phyloP scores from a whole-genome alignment of 2,329 filamentous ascomycete genomes.

The Helotiales sp. region DNA sequence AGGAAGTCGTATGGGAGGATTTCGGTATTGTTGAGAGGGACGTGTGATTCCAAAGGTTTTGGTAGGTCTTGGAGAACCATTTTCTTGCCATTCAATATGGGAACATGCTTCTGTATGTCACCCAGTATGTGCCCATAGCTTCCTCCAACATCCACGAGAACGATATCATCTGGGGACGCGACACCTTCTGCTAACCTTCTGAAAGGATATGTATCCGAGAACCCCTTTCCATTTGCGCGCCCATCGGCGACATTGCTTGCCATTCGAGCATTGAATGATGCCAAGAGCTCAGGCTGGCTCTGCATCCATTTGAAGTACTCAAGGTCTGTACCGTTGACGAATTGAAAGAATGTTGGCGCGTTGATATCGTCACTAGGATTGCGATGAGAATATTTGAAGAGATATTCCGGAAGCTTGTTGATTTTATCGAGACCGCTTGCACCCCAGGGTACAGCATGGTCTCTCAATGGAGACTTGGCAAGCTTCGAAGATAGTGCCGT shows the following conservation, averaged over 20 bases:
- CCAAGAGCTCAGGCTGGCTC: not conserved
- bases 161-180: not conserved
- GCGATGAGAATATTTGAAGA: not conserved
- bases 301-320: constrained; percentile 8
- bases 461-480: not conserved
- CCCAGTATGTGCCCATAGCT: constrained; percentile 11
- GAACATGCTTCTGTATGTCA: constrained; percentile 8
- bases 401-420: not conserved
- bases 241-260: too few species aligned
- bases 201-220: constrained; percentile 2
- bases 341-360: constrained; percentile 2
- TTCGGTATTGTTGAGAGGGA: not conserved
- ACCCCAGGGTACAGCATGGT: not conserved
- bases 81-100: constrained; percentile 13
- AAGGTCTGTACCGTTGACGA: not conserved
- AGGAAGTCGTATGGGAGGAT: constrained; percentile 4
- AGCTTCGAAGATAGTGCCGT: not conserved
- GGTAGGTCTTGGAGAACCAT: constrained; percentile 25
- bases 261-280: not conserved
- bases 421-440: not conserved
- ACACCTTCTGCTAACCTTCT: not conserved
- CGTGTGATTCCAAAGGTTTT: not conserved
- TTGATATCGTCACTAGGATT: constrained; percentile 6
- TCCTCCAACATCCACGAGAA: not conserved
- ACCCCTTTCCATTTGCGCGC: not conserved